Evolutionary conservation across 2,329 filamentous ascomycete species (phyloP).

Genomic region (Amauroascus niger): DNA sequence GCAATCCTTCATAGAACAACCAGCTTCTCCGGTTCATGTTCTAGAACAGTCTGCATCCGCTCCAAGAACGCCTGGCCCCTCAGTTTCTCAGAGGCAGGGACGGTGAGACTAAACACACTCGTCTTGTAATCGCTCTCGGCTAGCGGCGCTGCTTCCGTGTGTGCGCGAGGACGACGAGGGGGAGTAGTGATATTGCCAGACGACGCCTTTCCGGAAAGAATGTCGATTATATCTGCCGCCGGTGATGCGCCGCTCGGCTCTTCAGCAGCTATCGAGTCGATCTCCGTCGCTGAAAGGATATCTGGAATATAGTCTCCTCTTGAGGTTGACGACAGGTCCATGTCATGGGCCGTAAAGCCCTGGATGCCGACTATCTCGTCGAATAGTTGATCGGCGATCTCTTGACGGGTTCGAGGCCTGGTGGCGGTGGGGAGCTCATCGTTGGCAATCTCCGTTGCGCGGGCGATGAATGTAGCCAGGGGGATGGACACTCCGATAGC

Average conservation of each 20-base stretch:
- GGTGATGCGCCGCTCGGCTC: conserved; percentile 32
- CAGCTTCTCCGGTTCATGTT: conserved; percentile 67
- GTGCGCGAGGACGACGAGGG: conserved; percentile 16
- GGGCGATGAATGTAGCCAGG: conserved; percentile 74
- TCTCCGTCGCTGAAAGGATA: conserved; percentile 47
- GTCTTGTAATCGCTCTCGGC: conserved; percentile 23
- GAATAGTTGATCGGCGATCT: conserved; percentile 71
- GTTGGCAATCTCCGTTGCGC: conserved; percentile 80
- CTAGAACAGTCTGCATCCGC: conserved; percentile 72
- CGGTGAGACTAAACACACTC: conserved; percentile 74
- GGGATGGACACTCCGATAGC: conserved; percentile 72
- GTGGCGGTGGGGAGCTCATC: conserved; percentile 65
- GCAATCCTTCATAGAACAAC: conserved; percentile 40
- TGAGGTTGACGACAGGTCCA: conserved; percentile 25
- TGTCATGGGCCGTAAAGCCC: conserved; percentile 24
- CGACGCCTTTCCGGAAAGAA: conserved; percentile 50
- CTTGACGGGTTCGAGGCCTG: conserved; percentile 42
- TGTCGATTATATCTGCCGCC: conserved; percentile 70
- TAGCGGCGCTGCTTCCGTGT: conserved; percentile 33
- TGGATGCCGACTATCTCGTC: conserved; percentile 69
- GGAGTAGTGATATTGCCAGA: conserved; percentile 18
- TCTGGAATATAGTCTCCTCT: conserved; percentile 63
- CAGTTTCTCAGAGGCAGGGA: conserved; percentile 70
- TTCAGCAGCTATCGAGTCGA: conserved; percentile 1
- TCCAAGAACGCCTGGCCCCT: conserved; percentile 74